A percentile compares a stretch with the other conserved stretches of the same genome.
Evolutionary conservation across 148 eudicot species (phyloP).

Genomic region (Talinum fruticosum): DNA sequence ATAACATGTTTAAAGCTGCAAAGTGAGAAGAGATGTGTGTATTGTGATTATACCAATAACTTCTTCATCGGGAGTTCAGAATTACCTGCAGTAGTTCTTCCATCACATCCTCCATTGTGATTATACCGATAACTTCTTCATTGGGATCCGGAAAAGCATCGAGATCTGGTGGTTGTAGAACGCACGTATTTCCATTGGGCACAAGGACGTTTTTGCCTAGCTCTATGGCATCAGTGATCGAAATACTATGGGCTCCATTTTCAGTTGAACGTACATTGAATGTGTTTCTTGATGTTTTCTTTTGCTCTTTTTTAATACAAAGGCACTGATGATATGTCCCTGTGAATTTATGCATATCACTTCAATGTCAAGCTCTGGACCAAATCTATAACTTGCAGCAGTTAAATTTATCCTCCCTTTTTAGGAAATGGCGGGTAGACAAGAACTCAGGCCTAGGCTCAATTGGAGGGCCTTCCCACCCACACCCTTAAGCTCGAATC

Average conservation of each 20-base stretch:
- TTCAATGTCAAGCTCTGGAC: background rate
- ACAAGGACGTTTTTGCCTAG: slow-evolving; percentile 12
- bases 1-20: too few species aligned
- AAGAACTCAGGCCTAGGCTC: background rate
- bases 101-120: slow-evolving; percentile 88
- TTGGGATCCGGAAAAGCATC: slow-evolving; percentile 28
- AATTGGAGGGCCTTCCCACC: too few species aligned
- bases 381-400: background rate
- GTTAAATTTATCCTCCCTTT: background rate
- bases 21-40: background rate
- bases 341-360: slow-evolving; percentile 12
- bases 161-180: slow-evolving; percentile 25
- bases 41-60: too few species aligned
- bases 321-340: slow-evolving; percentile 21
- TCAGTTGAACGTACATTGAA: slow-evolving; percentile 35
- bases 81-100: slow-evolving; percentile 74
- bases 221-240: slow-evolving; percentile 25
- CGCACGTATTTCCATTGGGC: slow-evolving; percentile 22
- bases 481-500: background rate
- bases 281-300: slow-evolving; percentile 29
- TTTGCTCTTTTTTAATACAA: slow-evolving; percentile 20
- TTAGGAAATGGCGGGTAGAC: background rate
- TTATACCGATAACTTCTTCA: slow-evolving; percentile 72
- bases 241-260: slow-evolving; percentile 29
- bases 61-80: background rate